Evolutionary conservation across 1,139 yeast species (phyloP), one percentile per base, ranked within the genome.

Genomic region (Lizanozyma gosingica): DNA sequence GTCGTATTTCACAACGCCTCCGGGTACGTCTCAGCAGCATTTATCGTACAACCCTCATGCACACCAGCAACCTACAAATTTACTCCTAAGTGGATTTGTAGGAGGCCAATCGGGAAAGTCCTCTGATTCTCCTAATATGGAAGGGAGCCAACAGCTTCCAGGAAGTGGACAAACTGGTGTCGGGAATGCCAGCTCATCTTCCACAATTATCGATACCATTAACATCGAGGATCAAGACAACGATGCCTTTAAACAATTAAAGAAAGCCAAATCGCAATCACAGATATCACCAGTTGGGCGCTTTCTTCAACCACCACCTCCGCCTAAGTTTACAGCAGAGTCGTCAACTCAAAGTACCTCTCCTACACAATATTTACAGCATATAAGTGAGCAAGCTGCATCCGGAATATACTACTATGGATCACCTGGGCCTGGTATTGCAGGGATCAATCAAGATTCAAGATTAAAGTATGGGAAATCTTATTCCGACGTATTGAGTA

Each of bases 231-330:
- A 63, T 41, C 71, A 66, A 45, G 72, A 67, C 40, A 70, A 67
- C 47, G 73, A 69, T 49, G 74, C 75, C 2, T 59, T 67, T 43
- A 64, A 64, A 43, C 71, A 67, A 46, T 50, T 70, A 41, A 59
- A 60, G 37, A 60, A 67, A 47, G 72, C 71, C 3, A 65, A 65
- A 46, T 46, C 17, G 15, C 34, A 35, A 33, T 17, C 35, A 32
- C n/a, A 36, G 22, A 17, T 8, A 11, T 17, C 11, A 16, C 22
- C 11, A 14, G 14, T 9, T 4, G 14, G 36, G 4, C n/a, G 36
- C 15, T 34, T 14, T 14, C 17, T 9, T 16, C 18, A 15, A 15
- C 14, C 17, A 34, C 29, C 29, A 6, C 29, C 29, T 6, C 29
- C 29, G 11, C 29, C 29, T 22, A 22, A 22, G 29, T 22, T 22